phyloP scores from a whole-genome alignment of 2,329 filamentous ascomycete genomes.

The Rutstroemia sydowiana region DNA sequence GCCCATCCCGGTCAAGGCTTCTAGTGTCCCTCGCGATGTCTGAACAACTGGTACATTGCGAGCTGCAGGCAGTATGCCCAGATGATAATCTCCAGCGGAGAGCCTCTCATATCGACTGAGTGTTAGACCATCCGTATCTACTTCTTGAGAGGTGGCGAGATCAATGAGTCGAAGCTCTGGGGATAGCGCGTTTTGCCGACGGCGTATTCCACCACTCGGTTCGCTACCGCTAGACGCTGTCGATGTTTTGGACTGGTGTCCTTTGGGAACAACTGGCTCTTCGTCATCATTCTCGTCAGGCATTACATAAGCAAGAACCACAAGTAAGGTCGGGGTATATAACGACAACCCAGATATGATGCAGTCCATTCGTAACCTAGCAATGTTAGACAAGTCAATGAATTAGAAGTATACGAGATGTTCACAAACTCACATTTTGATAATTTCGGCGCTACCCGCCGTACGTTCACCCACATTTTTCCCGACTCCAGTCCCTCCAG shows the following conservation, averaged over 20 bases:
- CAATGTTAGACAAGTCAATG: slow-evolving; percentile 24
- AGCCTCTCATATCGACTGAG: slow-evolving; percentile 82
- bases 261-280: slow-evolving; percentile 31
- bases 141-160: slow-evolving; percentile 71
- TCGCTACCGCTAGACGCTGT: slow-evolving; percentile 46
- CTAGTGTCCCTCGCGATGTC: slow-evolving; percentile 65
- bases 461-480: slow-evolving; percentile 63
- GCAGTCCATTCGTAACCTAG: slow-evolving; percentile 86
- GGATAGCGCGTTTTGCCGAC: slow-evolving; percentile 70
- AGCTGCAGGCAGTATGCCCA: slow-evolving; percentile 73
- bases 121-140: slow-evolving; percentile 78
- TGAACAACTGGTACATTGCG: slow-evolving; percentile 54
- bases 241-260: slow-evolving; percentile 33
- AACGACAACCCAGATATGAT: slow-evolving; percentile 95
- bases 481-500: slow-evolving; percentile 59
- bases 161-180: slow-evolving; percentile 91
- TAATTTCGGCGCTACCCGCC: slow-evolving; percentile 77
- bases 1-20: slow-evolving; percentile 64
- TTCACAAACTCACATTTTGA: slow-evolving; percentile 88
- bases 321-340: slow-evolving; percentile 85
- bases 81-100: slow-evolving; percentile 84
- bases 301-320: slow-evolving; percentile 85
- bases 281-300: slow-evolving; percentile 48
- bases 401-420: too few relatives aligned
- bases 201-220: slow-evolving; percentile 57